Conservation (phyloP, 2,329 filamentous ascomycete genomes). For the Cladosporium phlei region DNA sequence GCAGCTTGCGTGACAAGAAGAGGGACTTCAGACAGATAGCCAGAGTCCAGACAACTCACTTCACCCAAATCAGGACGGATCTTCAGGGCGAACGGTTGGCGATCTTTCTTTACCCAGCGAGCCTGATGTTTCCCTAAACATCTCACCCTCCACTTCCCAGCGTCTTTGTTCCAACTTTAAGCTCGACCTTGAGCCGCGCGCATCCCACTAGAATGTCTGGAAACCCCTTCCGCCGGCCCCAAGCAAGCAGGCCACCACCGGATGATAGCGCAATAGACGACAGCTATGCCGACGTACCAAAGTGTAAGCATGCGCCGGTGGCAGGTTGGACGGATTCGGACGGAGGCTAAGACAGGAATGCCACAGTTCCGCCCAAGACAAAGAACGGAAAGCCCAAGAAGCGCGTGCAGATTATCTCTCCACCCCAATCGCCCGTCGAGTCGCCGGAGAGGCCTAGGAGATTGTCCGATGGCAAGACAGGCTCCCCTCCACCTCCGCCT, state of each 20-base stretch:
- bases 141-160: too few relatives aligned
- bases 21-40: too few relatives aligned
- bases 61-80: not conserved
- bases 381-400: constrained; percentile 14
- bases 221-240: constrained; percentile 29
- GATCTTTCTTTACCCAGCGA: constrained; percentile 9
- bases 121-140: too few relatives aligned
- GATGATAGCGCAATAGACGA: constrained; percentile 17
- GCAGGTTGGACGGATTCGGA: constrained; percentile 18
- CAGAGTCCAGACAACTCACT: not conserved
- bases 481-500: constrained; percentile 5
- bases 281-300: constrained; percentile 15
- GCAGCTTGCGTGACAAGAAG: not conserved
- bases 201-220: constrained; percentile 23
- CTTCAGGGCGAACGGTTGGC: constrained; percentile 9
- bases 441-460: constrained; percentile 12
- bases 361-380: constrained; percentile 19
- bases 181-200: not conserved
- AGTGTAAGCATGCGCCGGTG: constrained; percentile 20
- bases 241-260: constrained; percentile 18
- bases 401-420: constrained; percentile 10
- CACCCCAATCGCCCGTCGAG: constrained; percentile 16
- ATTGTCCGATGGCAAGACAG: constrained; percentile 9
- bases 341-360: constrained; percentile 20
- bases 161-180: too few relatives aligned